Evolutionary conservation across 108 stramenopile species (phyloP).

Genomic region (Cyclotella sp.): DNA sequence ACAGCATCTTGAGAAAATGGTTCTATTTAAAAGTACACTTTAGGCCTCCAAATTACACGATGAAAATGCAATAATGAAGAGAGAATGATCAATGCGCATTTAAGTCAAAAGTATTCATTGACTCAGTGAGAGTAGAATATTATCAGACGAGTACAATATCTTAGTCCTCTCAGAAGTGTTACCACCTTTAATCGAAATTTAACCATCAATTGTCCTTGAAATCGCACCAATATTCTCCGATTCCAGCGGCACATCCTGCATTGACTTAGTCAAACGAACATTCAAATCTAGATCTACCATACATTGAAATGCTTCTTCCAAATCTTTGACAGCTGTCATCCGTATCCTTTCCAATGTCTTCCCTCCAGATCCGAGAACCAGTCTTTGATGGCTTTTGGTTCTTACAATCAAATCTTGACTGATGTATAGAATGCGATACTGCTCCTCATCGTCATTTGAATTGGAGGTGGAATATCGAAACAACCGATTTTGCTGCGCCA

Average conservation of each 20-base stretch:
- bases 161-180: background rate
- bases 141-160: background rate
- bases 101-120: too few species aligned
- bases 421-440: conserved; percentile 52
- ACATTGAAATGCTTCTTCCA: conserved; percentile 68
- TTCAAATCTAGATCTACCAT: conserved; percentile 64
- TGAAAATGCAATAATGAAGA: too few species aligned
- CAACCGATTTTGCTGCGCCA: conserved; percentile 58
- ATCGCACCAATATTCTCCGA: conserved; percentile 38
- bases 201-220: background rate
- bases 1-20: too few species aligned
- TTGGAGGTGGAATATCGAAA: conserved; percentile 37
- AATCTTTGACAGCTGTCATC: conserved; percentile 62
- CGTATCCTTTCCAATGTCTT: conserved; percentile 74
- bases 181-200: background rate
- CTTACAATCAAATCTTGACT: conserved; percentile 82
- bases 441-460: conserved; percentile 25
- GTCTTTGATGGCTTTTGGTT: conserved; percentile 75
- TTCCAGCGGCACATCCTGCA: conserved; percentile 41
- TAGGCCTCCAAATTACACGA: too few species aligned
- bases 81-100: too few species aligned
- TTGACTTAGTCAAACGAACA: conserved; percentile 67
- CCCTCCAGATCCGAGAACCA: conserved; percentile 70
- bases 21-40: too few species aligned
- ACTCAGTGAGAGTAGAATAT: background rate